These are phyloP conservation scores for Amesomyces nigricolor DNA, from an alignment of 2,329 filamentous ascomycete genomes.

Conservation along the genomic window DNA sequence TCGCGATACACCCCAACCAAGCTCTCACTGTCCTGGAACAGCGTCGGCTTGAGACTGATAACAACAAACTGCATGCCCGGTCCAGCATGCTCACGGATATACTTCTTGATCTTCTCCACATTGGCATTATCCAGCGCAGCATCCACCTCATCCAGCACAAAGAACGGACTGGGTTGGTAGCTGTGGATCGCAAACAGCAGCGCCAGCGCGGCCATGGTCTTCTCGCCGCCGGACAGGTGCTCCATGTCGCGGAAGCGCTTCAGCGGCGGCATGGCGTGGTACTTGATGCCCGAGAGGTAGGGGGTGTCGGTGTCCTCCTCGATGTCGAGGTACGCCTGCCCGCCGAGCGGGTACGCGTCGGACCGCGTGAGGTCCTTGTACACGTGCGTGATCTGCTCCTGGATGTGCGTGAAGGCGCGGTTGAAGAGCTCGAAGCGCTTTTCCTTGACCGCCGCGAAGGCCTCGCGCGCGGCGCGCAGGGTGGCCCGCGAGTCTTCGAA, in stretches of 20 bases:
- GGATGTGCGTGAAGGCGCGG: constrained; percentile 90
- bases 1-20: constrained; percentile 94
- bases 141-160: constrained; percentile 96
- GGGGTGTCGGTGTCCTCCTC: constrained; percentile 93
- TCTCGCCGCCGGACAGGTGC: constrained; percentile 92
- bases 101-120: constrained; percentile 91
- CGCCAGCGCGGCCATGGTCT: constrained; percentile 97
- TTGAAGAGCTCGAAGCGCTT: constrained; percentile 88
- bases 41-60: constrained; percentile 88
- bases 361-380: constrained; percentile 94
- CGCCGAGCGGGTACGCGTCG: constrained; percentile 87
- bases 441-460: constrained; percentile 73
- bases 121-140: constrained; percentile 98
- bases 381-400: constrained; percentile 86
- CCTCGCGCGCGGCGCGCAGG: constrained; percentile 45
- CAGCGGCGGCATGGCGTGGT: constrained; percentile 96
- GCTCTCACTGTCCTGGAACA: constrained; percentile 96
- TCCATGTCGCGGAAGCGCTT: constrained; percentile 99
- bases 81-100: constrained; percentile 87
- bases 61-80: constrained; percentile 99
- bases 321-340: constrained; percentile 81
- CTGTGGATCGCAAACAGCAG: constrained; percentile 94
- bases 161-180: constrained; percentile 93
- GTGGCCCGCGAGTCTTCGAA: constrained; percentile 77
- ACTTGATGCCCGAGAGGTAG: constrained; percentile 92